Base-by-base conservation (phyloP, 2,329 filamentous ascomycete species). In the Penicillium sp. region DNA sequence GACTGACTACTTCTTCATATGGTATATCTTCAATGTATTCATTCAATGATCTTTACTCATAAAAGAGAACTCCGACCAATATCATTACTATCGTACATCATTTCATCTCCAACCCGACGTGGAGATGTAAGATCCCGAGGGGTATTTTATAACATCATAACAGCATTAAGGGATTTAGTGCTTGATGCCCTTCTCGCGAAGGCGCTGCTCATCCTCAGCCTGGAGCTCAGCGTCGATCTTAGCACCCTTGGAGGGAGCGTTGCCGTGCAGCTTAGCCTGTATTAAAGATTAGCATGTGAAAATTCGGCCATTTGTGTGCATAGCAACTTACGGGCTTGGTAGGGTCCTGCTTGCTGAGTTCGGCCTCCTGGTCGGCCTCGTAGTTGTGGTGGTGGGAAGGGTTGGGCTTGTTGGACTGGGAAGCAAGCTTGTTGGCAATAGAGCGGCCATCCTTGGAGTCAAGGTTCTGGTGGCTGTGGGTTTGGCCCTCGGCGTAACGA, bases 401-500 rank as follows among this genome's bases (percentile, higher is more conserved):
- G 44, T 70, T 54, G 13, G 53, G 21, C 58, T 69, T 72, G 44
- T 64, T 65, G 43, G 54, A 64, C 56, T 72, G 72, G 5, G 71
- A 60, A 10, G 69, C 73, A 50, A 77, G 72, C 56, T 70, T 71
- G 67, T 78, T 78, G 60, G 70, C 76, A 50, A 78, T 77, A 46
- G 72, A 73, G 51, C 76, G 70, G 58, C 76, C 58, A 53, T 78
- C 77, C 71, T 78, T 93, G 46, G 89, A 84, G 70, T 94, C 89
- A 51, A 82, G 81, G 58, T 81, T 78, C 57, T 80, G 72, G 74
- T 95, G 90, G 48, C 87, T 87, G 71, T 89, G 79, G 54, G 81
- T 72, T 71, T 87, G 79, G 64, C 90, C 90, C 77, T 93, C 88
- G 57, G 92, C 77, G 77, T 84, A 94, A 56, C 85, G 81, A 48